Conservation (phyloP, 345 rosid species). For the Melaleuca alternifolia region DNA sequence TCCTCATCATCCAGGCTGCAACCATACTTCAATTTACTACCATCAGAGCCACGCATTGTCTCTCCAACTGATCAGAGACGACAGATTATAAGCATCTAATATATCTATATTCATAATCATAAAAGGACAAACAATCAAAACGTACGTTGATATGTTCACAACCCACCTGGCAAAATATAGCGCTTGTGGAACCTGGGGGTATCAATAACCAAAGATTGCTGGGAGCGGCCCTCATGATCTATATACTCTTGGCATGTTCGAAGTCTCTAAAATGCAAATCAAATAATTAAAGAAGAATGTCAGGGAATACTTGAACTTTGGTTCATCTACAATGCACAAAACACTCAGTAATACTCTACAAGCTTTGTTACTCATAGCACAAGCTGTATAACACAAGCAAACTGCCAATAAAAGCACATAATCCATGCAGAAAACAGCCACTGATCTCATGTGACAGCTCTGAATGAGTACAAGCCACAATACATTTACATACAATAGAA, state of each 20-base stretch:
- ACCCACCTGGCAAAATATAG: conserved; percentile 58
- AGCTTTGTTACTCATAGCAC: neutral
- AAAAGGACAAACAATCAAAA: neutral
- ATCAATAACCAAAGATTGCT: conserved; percentile 65
- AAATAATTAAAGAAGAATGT: neutral
- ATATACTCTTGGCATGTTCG: conserved; percentile 76
- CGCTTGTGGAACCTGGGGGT: conserved; percentile 88
- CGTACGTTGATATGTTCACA: neutral
- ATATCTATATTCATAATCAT: neutral
- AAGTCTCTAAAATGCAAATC: conserved; percentile 48
- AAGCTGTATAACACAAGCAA: neutral
- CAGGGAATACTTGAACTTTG: neutral
- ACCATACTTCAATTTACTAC: conserved; percentile 33
- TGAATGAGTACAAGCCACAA: neutral
- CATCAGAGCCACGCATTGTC: conserved; percentile 48
- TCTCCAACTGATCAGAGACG: conserved; percentile 54
- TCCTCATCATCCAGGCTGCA: conserved; percentile 1
- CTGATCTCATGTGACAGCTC: neutral
- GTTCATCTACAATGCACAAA: neutral
- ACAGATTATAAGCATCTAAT: neutral
- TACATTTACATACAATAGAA: neutral
- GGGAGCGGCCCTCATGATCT: conserved; percentile 78
- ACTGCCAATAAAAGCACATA: neutral
- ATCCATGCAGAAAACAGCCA: neutral
- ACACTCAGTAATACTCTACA: neutral